Percentiles rank a stretch among this genome's conserved stretches.
phyloP scores from a whole-genome alignment of 768 basidiomycete species.

The Pisolithus albus region DNA sequence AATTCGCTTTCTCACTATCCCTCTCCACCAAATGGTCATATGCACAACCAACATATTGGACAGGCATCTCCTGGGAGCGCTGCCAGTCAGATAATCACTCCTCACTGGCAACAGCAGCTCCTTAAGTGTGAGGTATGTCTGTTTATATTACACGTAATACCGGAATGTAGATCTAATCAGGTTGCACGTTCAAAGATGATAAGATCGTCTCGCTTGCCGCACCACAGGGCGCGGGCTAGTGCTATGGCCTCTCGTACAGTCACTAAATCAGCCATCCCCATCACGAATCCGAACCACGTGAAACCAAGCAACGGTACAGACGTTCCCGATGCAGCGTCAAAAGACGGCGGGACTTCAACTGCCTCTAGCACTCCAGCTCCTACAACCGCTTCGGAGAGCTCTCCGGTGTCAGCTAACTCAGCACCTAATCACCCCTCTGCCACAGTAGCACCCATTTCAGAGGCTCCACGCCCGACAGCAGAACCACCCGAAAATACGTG shows the following conservation, averaged over 20 bases:
- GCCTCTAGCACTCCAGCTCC: conserved; percentile 27
- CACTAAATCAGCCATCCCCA: conserved; percentile 82
- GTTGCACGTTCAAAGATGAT: conserved; percentile 50
- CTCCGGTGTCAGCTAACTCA: conserved; percentile 29
- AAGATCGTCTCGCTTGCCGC: conserved; percentile 79
- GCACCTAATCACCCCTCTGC: conserved; percentile 63
- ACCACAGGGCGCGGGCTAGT: conserved; percentile 92
- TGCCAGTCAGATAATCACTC: conserved; percentile 58
- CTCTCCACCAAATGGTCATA: conserved; percentile 68
- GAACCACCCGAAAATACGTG: conserved; percentile 74
- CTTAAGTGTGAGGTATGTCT: conserved; percentile 82
- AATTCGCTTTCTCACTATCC: conserved; percentile 73
- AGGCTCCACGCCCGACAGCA: conserved; percentile 58
- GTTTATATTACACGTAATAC: conserved; percentile 11
- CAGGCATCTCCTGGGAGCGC: conserved; percentile 53
- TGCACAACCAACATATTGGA: conserved; percentile 51
- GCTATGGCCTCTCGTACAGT: conserved; percentile 88
- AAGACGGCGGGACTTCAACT: conserved; percentile 24
- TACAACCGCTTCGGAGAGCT: conserved; percentile 26
- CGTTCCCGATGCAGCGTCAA: conserved; percentile 16
- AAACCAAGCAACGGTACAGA: conserved; percentile 35
- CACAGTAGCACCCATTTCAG: conserved; percentile 65
- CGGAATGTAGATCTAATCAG: conserved; percentile 15
- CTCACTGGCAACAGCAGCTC: conserved; percentile 91
- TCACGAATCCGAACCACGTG: conserved; percentile 80